These are phyloP conservation scores for Rubia balearica DNA, from an alignment of 305 asterid species.

Conservation along the genomic window DNA sequence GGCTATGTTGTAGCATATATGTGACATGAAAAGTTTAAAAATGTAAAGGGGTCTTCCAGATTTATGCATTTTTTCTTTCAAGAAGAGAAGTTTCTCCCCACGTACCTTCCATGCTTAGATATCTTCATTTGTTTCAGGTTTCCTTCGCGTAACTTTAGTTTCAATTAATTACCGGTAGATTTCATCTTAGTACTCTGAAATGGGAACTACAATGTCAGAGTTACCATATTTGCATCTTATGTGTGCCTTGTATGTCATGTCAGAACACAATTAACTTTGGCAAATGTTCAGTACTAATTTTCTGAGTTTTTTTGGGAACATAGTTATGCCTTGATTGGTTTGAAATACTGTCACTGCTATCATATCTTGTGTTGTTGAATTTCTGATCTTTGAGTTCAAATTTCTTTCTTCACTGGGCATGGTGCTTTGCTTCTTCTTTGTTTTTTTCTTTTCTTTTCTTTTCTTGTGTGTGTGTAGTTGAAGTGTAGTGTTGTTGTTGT, in stretches of 20 bases:
- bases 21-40: not conserved
- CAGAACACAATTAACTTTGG: too few species aligned
- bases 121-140: not conserved
- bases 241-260: not conserved
- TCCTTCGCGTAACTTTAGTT: not conserved
- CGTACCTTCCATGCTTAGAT: not conserved
- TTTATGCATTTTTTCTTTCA: not conserved
- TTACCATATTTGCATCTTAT: constrained; percentile 8
- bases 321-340: not conserved
- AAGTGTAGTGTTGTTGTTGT: too few species aligned
- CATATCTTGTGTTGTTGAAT: not conserved
- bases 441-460: too few species aligned
- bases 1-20: not conserved
- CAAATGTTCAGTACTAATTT: not conserved
- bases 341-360: not conserved
- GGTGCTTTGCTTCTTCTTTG: too few species aligned
- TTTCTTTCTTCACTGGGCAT: not conserved
- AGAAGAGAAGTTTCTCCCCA: not conserved
- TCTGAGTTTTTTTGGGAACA: too few species aligned
- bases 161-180: not conserved
- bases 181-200: not conserved
- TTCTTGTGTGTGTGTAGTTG: too few species aligned
- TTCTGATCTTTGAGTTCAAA: not conserved
- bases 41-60: not conserved
- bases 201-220: constrained; percentile 3